A percentile compares a stretch with the other conserved stretches of the same genome.
phyloP scores from a whole-genome alignment of 768 basidiomycete genomes.

The Tylopilus felleus region DNA sequence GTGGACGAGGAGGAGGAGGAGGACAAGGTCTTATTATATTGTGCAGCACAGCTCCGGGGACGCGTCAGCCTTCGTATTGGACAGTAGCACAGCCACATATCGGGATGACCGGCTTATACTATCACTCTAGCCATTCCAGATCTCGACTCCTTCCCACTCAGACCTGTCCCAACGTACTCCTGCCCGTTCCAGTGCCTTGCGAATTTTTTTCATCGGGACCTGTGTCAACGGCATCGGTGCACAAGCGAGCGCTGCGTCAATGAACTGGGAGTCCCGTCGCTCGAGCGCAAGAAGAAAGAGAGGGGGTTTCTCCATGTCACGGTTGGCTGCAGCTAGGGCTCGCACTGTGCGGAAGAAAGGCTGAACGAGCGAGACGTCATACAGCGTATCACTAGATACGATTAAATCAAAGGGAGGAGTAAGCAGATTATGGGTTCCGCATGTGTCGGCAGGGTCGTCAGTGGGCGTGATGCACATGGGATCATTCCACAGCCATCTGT shows the following conservation, averaged over 20 bases:
- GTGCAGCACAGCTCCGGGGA: slow-evolving; percentile 27
- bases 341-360: slow-evolving; percentile 72
- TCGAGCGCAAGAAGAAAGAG: slow-evolving; percentile 58
- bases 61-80: slow-evolving; percentile 27
- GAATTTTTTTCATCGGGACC: slow-evolving; percentile 56
- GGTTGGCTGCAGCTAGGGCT: slow-evolving; percentile 38
- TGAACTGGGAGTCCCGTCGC: slow-evolving; percentile 66
- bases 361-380: slow-evolving; percentile 52
- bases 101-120: background rate
- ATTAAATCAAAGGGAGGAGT: slow-evolving; percentile 71
- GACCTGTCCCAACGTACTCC: slow-evolving; percentile 57
- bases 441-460: slow-evolving; percentile 16
- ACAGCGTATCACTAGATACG: slow-evolving; percentile 81
- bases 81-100: slow-evolving; percentile 22
- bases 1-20: background rate
- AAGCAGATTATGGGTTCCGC: slow-evolving; percentile 27
- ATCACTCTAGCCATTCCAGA: slow-evolving; percentile 48
- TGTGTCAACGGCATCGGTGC: slow-evolving; percentile 60
- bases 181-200: slow-evolving; percentile 55
- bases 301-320: slow-evolving; percentile 1
- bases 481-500: slow-evolving; percentile 53
- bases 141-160: slow-evolving; percentile 81
- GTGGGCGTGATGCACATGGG: slow-evolving; percentile 34
- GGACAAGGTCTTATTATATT: slow-evolving; percentile 17
- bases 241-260: slow-evolving; percentile 54